Conservation (phyloP, 768 basidiomycete genomes). For the Boletales sp. region DNA sequence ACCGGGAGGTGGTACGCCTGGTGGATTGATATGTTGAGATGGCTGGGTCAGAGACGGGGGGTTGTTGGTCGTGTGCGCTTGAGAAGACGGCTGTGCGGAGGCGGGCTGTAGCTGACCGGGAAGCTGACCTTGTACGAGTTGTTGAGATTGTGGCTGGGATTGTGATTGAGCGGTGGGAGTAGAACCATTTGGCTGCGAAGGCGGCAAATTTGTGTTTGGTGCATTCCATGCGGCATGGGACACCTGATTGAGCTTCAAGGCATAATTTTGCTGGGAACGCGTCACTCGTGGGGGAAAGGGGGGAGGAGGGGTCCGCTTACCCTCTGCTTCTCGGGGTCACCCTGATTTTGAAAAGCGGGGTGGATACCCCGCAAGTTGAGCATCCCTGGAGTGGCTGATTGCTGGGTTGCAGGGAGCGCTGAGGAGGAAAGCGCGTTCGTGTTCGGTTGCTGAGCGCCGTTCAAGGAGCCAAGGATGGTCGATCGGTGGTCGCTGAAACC, state of each 20-base stretch:
- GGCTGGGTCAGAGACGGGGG: slow-evolving; percentile 28
- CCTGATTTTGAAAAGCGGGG: slow-evolving; percentile 48
- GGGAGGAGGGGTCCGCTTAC: slow-evolving; percentile 39
- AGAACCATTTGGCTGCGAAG: slow-evolving; percentile 28
- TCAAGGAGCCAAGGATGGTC: slow-evolving; percentile 51
- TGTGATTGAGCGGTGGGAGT: slow-evolving; percentile 21
- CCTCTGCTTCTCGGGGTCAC: slow-evolving; percentile 66
- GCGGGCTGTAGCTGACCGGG: slow-evolving; percentile 16
- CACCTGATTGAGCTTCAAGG: slow-evolving; percentile 61
- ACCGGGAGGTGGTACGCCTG: slow-evolving; percentile 42
- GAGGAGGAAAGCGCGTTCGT: slow-evolving; percentile 18
- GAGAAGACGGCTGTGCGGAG: slow-evolving; percentile 24
- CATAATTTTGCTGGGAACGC: slow-evolving; percentile 49
- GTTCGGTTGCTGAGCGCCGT: slow-evolving; percentile 24
- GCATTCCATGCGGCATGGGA: slow-evolving; percentile 65
- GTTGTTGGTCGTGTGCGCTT: slow-evolving; percentile 33
- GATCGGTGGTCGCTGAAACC: slow-evolving; percentile 58
- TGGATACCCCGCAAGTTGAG: slow-evolving; percentile 48
- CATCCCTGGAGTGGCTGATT: slow-evolving; percentile 61
- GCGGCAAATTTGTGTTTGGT: slow-evolving; percentile 44
- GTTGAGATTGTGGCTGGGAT: slow-evolving; percentile 23
- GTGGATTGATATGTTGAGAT: slow-evolving; percentile 51
- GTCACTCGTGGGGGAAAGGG: slow-evolving; percentile 3
- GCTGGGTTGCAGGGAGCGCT: slow-evolving; percentile 41
- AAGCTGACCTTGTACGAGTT: slow-evolving; percentile 22